Evolutionary conservation across 2,329 filamentous ascomycete genomes (phyloP).

Genomic region (Whalleya microplaca): DNA sequence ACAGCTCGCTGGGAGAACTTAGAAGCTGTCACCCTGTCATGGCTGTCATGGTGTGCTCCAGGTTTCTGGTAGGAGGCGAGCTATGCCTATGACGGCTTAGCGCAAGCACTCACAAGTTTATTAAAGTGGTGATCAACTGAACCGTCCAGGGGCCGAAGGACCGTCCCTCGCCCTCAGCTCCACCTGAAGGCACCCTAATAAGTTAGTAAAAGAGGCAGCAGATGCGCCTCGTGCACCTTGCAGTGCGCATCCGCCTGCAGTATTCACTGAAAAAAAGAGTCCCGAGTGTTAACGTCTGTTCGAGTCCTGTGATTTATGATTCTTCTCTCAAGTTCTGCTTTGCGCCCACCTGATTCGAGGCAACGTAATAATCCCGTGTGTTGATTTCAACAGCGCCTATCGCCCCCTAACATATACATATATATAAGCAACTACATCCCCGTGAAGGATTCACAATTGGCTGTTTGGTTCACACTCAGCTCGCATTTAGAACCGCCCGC

Average conservation of each 20-base stretch:
- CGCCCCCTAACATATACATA: no score
- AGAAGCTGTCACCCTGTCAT: background rate
- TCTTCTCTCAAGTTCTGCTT: background rate
- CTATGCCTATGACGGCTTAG: background rate
- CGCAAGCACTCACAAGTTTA: background rate
- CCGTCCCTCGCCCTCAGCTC: background rate
- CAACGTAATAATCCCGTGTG: background rate
- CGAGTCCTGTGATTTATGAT: slow-evolving; percentile 1
- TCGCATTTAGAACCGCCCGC: slow-evolving; percentile 13
- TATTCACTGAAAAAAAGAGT: slow-evolving; percentile 1
- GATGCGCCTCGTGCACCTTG: slow-evolving; percentile 19
- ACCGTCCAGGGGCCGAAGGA: slow-evolving; percentile 16
- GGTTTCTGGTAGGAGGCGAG: background rate
- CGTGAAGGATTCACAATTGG: background rate
- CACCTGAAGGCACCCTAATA: background rate
- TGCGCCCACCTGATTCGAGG: background rate
- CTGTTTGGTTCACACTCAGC: slow-evolving; percentile 17
- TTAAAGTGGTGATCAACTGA: slow-evolving; percentile 18
- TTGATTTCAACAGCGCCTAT: background rate
- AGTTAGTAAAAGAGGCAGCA: background rate
- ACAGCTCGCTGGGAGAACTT: background rate
- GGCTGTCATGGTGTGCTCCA: no score
- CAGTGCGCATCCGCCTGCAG: slow-evolving; percentile 21
- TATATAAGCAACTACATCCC: slow-evolving; percentile 2
- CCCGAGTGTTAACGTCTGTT: background rate